Evolutionary conservation across 1,139 yeast species (phyloP).

Genomic region (Hansenula sp.): DNA sequence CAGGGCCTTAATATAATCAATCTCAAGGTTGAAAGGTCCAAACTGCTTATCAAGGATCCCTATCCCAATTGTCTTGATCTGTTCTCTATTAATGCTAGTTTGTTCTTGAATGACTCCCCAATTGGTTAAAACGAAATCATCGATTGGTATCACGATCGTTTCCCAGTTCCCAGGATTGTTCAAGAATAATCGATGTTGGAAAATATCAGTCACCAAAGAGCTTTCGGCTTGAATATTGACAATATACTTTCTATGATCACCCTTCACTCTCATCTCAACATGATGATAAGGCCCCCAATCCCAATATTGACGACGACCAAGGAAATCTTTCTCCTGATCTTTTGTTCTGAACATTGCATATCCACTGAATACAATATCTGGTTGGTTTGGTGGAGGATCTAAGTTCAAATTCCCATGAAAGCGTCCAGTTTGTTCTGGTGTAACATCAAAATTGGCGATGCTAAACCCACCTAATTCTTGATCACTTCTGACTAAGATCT

Average conservation of each 20-base stretch:
- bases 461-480: constrained; percentile 77
- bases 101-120: constrained; percentile 79
- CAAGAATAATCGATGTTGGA: constrained; percentile 76
- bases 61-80: constrained; percentile 71
- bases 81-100: constrained; percentile 57
- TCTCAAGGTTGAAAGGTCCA: constrained; percentile 68
- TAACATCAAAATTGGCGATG: constrained; percentile 50
- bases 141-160: constrained; percentile 71
- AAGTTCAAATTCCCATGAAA: constrained; percentile 72
- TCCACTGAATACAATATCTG: constrained; percentile 69
- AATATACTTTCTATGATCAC: constrained; percentile 72
- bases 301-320: constrained; percentile 44
- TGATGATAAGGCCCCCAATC: constrained; percentile 60
- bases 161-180: constrained; percentile 82
- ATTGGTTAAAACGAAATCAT: constrained; percentile 78
- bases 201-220: constrained; percentile 73
- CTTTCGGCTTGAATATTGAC: constrained; percentile 81
- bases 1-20: constrained; percentile 74
- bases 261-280: constrained; percentile 67
- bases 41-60: constrained; percentile 77
- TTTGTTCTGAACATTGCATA: constrained; percentile 85
- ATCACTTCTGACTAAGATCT: constrained; percentile 62
- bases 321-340: constrained; percentile 37
- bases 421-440: constrained; percentile 42
- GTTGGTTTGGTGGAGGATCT: constrained; percentile 68